A percentile compares a stretch with the other conserved stretches of the same genome.
These are phyloP conservation scores for Tardiomyces blankii DNA, from an alignment of 1,139 yeast genomes.

Conservation along the genomic window DNA sequence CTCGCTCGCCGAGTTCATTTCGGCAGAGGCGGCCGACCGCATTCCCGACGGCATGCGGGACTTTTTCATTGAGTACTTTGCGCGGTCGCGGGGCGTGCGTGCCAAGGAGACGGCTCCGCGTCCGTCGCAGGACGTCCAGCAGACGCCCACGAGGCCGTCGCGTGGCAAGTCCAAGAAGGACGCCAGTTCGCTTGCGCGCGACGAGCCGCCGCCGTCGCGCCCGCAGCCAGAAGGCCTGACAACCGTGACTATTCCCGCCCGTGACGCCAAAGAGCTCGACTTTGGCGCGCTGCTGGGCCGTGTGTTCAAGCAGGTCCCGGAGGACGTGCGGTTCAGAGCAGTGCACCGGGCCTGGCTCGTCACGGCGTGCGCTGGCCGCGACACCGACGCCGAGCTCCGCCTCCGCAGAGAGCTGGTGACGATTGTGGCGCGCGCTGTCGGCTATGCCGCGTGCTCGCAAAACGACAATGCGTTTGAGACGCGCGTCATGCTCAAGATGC, in stretches of 20 bases:
- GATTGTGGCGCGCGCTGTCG: constrained; percentile 58
- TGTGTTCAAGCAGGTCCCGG: neutral
- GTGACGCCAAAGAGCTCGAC: neutral
- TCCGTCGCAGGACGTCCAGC: neutral
- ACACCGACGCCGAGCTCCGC: neutral
- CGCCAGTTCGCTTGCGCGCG: neutral
- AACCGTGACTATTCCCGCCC: neutral
- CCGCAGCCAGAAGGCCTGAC: neutral
- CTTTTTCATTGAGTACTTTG: neutral
- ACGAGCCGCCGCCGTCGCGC: neutral
- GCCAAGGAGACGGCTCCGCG: neutral
- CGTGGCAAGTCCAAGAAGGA: neutral
- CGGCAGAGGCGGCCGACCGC: neutral
- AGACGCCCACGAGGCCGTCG: neutral
- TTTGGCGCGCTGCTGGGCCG: neutral
- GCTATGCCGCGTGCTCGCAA: constrained; percentile 44
- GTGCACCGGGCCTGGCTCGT: neutral
- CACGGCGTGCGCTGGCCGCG: neutral
- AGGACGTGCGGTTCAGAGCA: neutral
- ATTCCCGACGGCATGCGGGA: neutral
- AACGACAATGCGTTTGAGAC: constrained; percentile 42
- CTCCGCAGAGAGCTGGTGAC: constrained; percentile 32
- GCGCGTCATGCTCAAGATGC: constrained; percentile 61
- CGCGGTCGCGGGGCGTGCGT: neutral
- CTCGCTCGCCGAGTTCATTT: constrained; percentile 6